Evolutionary conservation across 805 yeast species (phyloP), one percentile per base, ranked within the genome.

Genomic region (Candida mattraensis): DNA sequence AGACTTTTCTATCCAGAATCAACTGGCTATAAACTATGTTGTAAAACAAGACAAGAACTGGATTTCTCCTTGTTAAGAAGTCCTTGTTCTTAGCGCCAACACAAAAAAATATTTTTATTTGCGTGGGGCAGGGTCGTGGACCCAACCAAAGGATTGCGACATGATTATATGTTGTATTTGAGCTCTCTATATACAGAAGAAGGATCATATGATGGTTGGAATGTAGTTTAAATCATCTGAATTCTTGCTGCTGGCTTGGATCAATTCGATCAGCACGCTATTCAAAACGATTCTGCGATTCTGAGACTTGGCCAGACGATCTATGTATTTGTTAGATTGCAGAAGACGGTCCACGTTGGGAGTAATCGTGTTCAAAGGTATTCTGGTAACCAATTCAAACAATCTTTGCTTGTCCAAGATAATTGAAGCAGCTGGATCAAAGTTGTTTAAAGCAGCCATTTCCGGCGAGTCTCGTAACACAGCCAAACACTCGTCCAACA

Each of bases 351-450:
- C 10, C 7, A 23, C 18, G 4, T 7, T n/a, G 4, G 14, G 19
- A 12, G 31, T 18, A 11, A 18, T 13, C 7, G 32, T 7, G 7
- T 21, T 11, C 21, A 21, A 37, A 2, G 45, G 40, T 3, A 27
- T 24, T 20, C 40, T 24, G 11, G 30, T 29, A n/a, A 43, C 39
- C 11, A 44, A 18, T 10, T 33, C 40, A 11, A 40, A 29, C 11
- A 48, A 24, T 18, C 55, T 33, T 11, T 44, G 40, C 9, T 34
- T 34, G 15, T 51, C 34, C 18, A 53, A 18, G 7, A 52, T 24
- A 10, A 42, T 34, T 12, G 33, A 23, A 7, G 47, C 16, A 7
- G 51, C 29, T 4, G 53, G 43, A 35, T 51, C 53, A 9, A 37
- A 10, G 15, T 35, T 30, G 14, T 22, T 29, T 18, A 47, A 20